These are phyloP conservation scores for Phytopythium ostracodes DNA, from an alignment of 352 stramenopile genomes.

Conservation along the genomic window DNA sequence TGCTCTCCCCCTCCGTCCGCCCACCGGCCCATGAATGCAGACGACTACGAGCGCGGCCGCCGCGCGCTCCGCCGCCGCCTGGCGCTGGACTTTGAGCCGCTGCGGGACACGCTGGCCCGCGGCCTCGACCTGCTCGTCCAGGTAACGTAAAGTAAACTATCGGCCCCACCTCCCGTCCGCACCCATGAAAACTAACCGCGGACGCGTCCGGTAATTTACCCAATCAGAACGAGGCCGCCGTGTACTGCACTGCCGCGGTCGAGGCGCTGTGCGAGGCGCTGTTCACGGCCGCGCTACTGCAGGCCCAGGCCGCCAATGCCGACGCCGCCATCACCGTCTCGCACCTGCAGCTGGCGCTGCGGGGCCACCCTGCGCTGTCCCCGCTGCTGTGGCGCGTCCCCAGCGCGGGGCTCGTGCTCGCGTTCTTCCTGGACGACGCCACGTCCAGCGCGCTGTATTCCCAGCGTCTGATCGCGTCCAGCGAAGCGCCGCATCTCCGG, in stretches of 20 bases:
- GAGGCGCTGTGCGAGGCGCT: constrained; percentile 51
- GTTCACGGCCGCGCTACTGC: constrained; percentile 39
- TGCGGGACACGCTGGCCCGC: constrained; percentile 40
- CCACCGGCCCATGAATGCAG: not conserved
- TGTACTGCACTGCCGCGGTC: constrained; percentile 47
- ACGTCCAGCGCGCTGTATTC: constrained; percentile 40
- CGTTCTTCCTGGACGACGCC: constrained; percentile 50
- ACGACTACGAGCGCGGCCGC: constrained; percentile 36
- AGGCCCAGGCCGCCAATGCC: constrained; percentile 23
- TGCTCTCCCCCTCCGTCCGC: too few species aligned
- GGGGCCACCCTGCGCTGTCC: constrained; percentile 34
- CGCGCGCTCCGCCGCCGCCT: constrained; percentile 40
- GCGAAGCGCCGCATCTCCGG: constrained; percentile 41
- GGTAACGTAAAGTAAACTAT: constrained; percentile 10
- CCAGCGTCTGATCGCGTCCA: constrained; percentile 32
- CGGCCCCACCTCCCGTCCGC: not conserved
- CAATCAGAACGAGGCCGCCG: constrained; percentile 38
- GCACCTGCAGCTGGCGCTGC: constrained; percentile 50
- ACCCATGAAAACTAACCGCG: constrained; percentile 6
- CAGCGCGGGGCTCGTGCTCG: constrained; percentile 29
- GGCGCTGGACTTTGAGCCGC: constrained; percentile 52
- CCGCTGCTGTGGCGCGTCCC: constrained; percentile 31
- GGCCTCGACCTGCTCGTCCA: constrained; percentile 44
- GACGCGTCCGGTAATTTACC: too few species aligned
- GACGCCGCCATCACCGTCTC: constrained; percentile 28